Conservation (phyloP, 2,329 filamentous ascomycete species). For the Fusarium coffeatum region DNA sequence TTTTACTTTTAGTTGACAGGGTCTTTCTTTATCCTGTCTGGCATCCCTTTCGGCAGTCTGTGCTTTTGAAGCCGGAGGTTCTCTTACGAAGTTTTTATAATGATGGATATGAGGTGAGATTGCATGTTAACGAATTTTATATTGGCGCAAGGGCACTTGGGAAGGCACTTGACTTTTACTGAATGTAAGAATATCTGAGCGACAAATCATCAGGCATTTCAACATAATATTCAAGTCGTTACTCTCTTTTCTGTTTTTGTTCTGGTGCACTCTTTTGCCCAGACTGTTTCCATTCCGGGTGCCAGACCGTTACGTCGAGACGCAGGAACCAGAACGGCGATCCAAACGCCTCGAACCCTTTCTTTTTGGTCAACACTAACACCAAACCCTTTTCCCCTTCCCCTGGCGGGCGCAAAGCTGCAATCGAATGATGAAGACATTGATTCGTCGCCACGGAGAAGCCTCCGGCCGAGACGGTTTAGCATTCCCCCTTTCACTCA, state of each 20-base stretch:
- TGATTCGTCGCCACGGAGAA: conserved; percentile 48
- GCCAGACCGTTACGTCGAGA: background rate
- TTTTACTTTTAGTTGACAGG: conserved; percentile 63
- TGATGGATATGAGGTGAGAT: conserved; percentile 7
- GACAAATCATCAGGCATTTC: conserved; percentile 13
- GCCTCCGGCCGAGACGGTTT: conserved; percentile 46
- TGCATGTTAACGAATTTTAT: conserved; percentile 16
- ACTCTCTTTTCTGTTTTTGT: conserved; percentile 11
- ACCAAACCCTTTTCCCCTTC: background rate
- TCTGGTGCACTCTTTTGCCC: background rate
- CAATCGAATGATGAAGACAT: conserved; percentile 63
- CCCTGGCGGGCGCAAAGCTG: background rate
- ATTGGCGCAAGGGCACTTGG: conserved; percentile 13
- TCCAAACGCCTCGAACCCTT: background rate
- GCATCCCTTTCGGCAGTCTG: background rate
- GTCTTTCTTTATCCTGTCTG: background rate
- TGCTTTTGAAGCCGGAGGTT: background rate
- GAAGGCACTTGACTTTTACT: conserved; percentile 20
- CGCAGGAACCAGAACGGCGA: background rate
- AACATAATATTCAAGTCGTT: conserved; percentile 34
- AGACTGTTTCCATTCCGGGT: background rate
- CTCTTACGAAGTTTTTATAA: background rate
- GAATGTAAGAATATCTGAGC: conserved; percentile 15
- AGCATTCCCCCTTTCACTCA: conserved; percentile 5
- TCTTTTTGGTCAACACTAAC: background rate